Conservation (phyloP, 495 filamentous ascomycete genomes). For the Articulospora tetracladia region DNA sequence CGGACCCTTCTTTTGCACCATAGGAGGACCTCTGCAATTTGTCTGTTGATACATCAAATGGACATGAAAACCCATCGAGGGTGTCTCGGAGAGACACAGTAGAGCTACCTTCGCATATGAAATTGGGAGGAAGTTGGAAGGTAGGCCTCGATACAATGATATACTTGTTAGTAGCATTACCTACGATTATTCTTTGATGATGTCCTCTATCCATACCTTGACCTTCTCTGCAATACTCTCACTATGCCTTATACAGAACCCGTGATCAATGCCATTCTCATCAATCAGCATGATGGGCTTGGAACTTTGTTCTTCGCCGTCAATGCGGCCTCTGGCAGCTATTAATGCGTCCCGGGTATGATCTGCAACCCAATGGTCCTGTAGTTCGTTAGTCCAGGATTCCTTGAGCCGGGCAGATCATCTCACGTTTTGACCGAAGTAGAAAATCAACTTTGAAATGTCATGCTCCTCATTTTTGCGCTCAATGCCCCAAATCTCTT, state of each 20-base stretch:
- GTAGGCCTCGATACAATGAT: conserved; percentile 13
- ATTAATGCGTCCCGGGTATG: conserved; percentile 73
- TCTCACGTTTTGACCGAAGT: conserved; percentile 58
- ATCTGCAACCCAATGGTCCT: conserved; percentile 81
- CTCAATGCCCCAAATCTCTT: conserved; percentile 73
- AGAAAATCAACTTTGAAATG: conserved; percentile 64
- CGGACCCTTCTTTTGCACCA: conserved; percentile 24
- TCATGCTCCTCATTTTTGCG: conserved; percentile 29
- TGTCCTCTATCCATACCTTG: conserved; percentile 54
- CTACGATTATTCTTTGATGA: conserved; percentile 24
- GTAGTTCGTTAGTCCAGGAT: neutral
- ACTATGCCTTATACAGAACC: conserved; percentile 68
- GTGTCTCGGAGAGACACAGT: neutral
- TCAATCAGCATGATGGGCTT: conserved; percentile 71
- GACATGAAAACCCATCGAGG: neutral
- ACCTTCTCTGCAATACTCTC: conserved; percentile 65
- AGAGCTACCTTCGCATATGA: neutral
- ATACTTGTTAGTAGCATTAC: neutral
- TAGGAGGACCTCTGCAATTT: conserved; percentile 28
- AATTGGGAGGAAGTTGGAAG: conserved; percentile 6
- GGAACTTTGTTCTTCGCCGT: conserved; percentile 28
- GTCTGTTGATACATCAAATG: conserved; percentile 21
- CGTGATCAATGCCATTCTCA: conserved; percentile 70
- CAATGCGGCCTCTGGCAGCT: conserved; percentile 35
- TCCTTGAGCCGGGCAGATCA: neutral